These are phyloP conservation scores for Funneliformis caledonium DNA, from an alignment of 371 early-diverging fungal species.

Conservation along the genomic window DNA sequence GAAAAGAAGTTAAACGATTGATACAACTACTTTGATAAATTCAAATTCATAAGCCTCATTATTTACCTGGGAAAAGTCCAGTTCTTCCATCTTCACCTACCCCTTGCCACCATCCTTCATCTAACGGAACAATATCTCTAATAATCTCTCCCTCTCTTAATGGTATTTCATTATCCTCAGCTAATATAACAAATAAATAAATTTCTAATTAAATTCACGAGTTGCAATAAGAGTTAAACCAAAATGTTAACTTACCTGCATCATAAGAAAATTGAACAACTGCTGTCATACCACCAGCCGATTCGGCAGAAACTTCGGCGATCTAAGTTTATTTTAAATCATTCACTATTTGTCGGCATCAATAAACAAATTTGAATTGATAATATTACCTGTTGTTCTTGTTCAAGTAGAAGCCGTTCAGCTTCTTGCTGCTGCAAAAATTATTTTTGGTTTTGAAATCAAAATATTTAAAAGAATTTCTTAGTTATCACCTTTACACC, in stretches of 20 bases:
- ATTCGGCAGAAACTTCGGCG: slow-evolving; percentile 31
- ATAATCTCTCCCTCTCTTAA: slow-evolving; percentile 84
- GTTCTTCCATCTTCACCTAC: slow-evolving; percentile 77
- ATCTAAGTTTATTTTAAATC: background rate
- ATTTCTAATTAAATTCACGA: background rate
- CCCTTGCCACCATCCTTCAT: slow-evolving; percentile 93
- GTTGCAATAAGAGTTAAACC: background rate
- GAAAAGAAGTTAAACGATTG: background rate
- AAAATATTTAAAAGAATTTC: background rate
- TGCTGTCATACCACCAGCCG: slow-evolving; percentile 53
- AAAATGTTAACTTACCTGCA: slow-evolving; percentile 51
- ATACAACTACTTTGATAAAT: background rate
- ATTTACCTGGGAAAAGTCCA: slow-evolving; percentile 83
- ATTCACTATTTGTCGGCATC: too few species aligned
- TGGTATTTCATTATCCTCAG: slow-evolving; percentile 85
- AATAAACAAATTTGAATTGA: background rate
- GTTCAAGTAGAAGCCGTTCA: slow-evolving; percentile 40
- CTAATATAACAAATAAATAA: background rate
- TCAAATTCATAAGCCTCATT: background rate
- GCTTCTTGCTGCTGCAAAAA: slow-evolving; percentile 43
- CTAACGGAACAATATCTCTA: slow-evolving; percentile 69
- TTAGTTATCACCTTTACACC: background rate
- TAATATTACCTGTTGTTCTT: slow-evolving; percentile 37
- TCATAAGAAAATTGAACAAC: slow-evolving; percentile 78
- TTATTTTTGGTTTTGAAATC: background rate